phyloP scores from a whole-genome alignment of 176 grass and related monocot genomes.

The Eragrostis curvula region DNA sequence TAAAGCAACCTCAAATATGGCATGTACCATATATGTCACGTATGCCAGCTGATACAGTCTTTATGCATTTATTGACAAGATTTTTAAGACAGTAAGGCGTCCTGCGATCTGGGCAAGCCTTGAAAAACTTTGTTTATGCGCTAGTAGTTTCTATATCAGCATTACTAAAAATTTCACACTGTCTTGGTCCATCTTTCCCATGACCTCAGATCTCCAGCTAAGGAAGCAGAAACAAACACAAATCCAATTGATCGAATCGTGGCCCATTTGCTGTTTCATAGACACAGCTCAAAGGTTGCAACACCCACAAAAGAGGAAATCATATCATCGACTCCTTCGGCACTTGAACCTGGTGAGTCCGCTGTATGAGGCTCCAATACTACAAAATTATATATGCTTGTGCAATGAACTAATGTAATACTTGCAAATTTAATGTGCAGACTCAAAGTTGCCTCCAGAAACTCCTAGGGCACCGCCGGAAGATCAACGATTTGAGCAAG shows the following conservation, averaged over 20 bases:
- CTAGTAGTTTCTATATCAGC: background rate
- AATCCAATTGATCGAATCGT: conserved; percentile 79
- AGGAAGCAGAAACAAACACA: conserved; percentile 63
- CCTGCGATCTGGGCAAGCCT: background rate
- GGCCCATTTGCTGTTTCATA: conserved; percentile 73
- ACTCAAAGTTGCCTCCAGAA: too few species aligned
- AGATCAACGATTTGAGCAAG: conserved; percentile 30
- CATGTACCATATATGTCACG: too few species aligned
- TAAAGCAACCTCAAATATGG: too few species aligned
- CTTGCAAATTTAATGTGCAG: background rate
- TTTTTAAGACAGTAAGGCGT: background rate
- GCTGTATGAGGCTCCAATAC: conserved; percentile 13
- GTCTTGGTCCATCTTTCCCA: conserved; percentile 13
- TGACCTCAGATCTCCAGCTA: conserved; percentile 43
- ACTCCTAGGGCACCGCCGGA: conserved; percentile 15
- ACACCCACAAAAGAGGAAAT: conserved; percentile 56
- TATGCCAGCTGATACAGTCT: background rate
- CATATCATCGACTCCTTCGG: conserved; percentile 34
- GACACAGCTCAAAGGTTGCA: conserved; percentile 41
- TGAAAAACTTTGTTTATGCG: background rate
- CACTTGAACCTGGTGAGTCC: conserved; percentile 49
- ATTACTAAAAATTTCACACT: background rate
- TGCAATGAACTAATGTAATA: conserved; percentile 13
- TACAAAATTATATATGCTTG: background rate
- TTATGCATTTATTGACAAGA: background rate